Evolutionary conservation across 108 stramenopile genomes (phyloP), one percentile per base, ranked within the genome.

Genomic region (Cyclostephanos invisitatus): DNA sequence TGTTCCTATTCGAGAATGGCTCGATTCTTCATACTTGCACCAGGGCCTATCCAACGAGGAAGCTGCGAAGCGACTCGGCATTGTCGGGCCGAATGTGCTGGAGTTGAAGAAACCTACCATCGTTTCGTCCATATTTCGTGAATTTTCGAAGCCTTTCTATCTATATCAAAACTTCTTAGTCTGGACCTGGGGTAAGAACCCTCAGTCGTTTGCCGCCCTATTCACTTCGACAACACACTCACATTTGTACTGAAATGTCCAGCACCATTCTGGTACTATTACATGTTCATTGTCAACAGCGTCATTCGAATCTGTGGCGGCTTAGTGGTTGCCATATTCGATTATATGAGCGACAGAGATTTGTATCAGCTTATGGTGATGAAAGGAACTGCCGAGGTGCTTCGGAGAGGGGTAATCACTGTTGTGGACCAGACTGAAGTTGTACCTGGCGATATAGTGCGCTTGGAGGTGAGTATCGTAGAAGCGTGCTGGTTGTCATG

Each of bases 91-190:
- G 2, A 87, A 87, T 59, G 65, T 78, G 51, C 74, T 86, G 61
- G 58, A 69, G 36, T 74, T 85, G 62, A 76, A 82, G 67, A 73
- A 80, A 38, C 85, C 87, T 14, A 77, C 70, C 3, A 42, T 81
- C 37, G 28, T 84, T 9, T 28, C 61, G 53, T 75, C 63, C 2
- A 77, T 90, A 17, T 57, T 49, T 0, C 32, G 68, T 11, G 89
- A 90, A 70, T 83, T 87, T 51, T 57, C 48, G 53, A 83, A 87
- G 73, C 64, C 77, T 1, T 90, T 90, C 58, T 90, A 90, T 60
- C 55, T 83, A 7, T 90, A 90, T 62, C 89, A 90, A 62, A 67
- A 58, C 24, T 90, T 83, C 62, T 80, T 90, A 72, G 72, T 87
- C 21, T 90, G 89, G 89, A 76, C 78, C 20, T 87, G 81, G 81